Conservation (phyloP, 345 rosid species). For the Anacardium occidentale region DNA sequence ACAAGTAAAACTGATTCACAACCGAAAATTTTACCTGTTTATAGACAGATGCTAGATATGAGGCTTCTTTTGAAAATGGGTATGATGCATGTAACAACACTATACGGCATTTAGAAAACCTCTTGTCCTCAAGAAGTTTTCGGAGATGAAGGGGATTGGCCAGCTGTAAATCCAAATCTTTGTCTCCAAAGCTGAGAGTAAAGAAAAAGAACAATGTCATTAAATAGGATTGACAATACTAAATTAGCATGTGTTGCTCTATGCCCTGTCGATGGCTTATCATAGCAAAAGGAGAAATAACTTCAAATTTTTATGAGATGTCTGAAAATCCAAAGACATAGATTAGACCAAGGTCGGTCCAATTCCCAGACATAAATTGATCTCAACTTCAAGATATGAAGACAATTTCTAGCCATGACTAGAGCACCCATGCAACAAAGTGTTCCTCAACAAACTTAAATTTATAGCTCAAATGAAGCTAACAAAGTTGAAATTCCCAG, state of each 20-base stretch:
- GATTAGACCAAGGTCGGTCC: conserved; percentile 4
- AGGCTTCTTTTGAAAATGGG: conserved; percentile 94
- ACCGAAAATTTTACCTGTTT: conserved; percentile 51
- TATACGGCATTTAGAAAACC: conserved; percentile 63
- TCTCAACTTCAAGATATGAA: not conserved
- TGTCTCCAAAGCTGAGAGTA: conserved; percentile 76
- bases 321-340: conserved; percentile 1
- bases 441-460: not conserved
- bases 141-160: conserved; percentile 91
- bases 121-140: conserved; percentile 68
- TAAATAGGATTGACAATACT: not conserved
- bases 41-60: conserved; percentile 83
- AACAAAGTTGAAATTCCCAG: not conserved
- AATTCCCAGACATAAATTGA: not conserved
- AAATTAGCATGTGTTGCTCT: not conserved
- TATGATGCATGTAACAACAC: conserved; percentile 94
- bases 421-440: not conserved
- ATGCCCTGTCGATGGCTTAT: conserved; percentile 3
- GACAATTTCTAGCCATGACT: not conserved
- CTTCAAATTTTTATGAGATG: conserved; percentile 9
- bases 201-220: conserved; percentile 14
- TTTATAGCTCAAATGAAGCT: not conserved
- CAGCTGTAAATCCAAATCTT: conserved; percentile 80
- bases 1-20: not conserved
- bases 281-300: conserved; percentile 15